Percentiles rank a stretch among this genome's conserved stretches.
Conservation (phyloP, 1,284 basidiomycete genomes). For the Marasmius tenuissimus region DNA sequence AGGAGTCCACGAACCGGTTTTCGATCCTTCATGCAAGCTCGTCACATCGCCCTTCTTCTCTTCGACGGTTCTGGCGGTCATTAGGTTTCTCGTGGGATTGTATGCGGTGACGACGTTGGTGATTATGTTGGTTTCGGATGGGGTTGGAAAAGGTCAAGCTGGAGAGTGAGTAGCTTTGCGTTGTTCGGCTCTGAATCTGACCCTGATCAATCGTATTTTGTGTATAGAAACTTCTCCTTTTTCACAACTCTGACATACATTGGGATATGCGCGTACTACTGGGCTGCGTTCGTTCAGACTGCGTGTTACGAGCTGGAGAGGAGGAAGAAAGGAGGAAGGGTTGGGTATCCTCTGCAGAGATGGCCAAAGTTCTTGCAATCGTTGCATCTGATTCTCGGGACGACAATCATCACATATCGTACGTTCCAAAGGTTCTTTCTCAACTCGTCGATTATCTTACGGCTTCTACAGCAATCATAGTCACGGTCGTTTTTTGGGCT, state of each 20-base stretch:
- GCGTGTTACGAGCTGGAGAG: conserved; percentile 36
- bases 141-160: conserved; percentile 26
- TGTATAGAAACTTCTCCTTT: conserved; percentile 54
- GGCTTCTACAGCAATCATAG: conserved; percentile 56
- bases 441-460: conserved; percentile 6
- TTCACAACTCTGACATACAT: conserved; percentile 66
- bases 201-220: background rate
- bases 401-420: conserved; percentile 62
- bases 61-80: conserved; percentile 41
- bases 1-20: conserved; percentile 29
- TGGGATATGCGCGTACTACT: conserved; percentile 63
- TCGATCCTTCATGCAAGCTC: conserved; percentile 52
- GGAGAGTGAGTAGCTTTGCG: conserved; percentile 27
- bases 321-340: conserved; percentile 17
- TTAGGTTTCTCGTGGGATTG: conserved; percentile 50
- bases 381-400: conserved; percentile 53
- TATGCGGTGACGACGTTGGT: conserved; percentile 53
- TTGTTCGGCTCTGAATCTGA: background rate
- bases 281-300: conserved; percentile 57
- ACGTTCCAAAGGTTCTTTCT: conserved; percentile 26
- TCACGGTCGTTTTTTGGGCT: conserved; percentile 68
- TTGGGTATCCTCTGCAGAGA: conserved; percentile 53
- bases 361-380: conserved; percentile 61
- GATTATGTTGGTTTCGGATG: conserved; percentile 41
- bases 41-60: conserved; percentile 62